Evolutionary conservation across 2,329 filamentous ascomycete genomes (phyloP), one percentile per base, ranked within the genome.

Genomic region (Scortechinia acanthostroma): DNA sequence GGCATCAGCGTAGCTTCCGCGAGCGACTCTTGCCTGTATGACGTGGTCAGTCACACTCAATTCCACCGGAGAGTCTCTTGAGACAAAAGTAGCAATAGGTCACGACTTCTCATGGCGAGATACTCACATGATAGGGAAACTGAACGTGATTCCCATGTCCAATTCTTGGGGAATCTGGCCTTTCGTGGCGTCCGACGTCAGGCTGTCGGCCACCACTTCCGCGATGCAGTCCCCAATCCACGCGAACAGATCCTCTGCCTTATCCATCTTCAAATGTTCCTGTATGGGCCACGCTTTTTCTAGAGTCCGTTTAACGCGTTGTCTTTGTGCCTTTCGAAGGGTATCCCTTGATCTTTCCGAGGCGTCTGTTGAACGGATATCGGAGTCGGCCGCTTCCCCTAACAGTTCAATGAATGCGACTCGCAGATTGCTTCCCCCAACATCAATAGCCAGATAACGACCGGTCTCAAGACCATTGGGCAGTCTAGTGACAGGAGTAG

Each of bases 161-260:
- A 86, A 60, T 44, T 72, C 67, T 21, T 66, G 60, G 35, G 46
- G 47, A 4, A 37, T 17, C 14, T 40, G 13, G 6, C 35, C 10
- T 19, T 19, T 40, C 17, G 17, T 19, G 10, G 17, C 35, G 48
- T 66, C 60, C 42, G 50, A 61, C 30, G 63, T 56, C 37, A 79
- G 60, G 4, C 75, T 80, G 49, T 81, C 74, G 22, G 65, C 67
- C 15, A 91, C 80, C 3, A 91, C 85, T 48, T 84, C 72, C 14
- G 84, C 84, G 52, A 93, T 88, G 55, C 83, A 86, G 53, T 76
- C 70, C 21, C 87, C 88, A 51, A 93, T 88, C 87, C 87, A 93
- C n/a, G 73, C 64, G 59, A 93, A 93, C 2, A 91, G 67, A 47
- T 82, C 80, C 46, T 88, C 80, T 1, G 84, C 79, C 50, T 90